These are phyloP conservation scores for Beauveria australis DNA, from an alignment of 2,329 filamentous ascomycete species.

Conservation along the genomic window DNA sequence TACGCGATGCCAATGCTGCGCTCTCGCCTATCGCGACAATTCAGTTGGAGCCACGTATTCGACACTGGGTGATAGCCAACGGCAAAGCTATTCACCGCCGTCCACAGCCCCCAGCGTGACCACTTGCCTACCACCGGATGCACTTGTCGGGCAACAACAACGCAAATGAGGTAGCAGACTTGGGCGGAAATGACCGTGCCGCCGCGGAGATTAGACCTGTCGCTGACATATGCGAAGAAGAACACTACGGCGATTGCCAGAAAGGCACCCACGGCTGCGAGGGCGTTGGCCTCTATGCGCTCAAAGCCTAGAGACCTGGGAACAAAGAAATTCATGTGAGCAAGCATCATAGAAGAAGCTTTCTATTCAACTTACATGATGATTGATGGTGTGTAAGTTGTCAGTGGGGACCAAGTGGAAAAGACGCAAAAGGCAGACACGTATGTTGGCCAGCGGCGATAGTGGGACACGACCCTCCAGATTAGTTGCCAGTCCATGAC, in stretches of 20 bases:
- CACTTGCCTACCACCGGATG: constrained; percentile 38
- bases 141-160: constrained; percentile 31
- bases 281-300: constrained; percentile 36
- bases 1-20: constrained; percentile 41
- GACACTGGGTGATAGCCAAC: constrained; percentile 46
- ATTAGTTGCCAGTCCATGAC: constrained; percentile 31
- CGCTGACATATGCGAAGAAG: constrained; percentile 39
- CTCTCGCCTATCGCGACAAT: constrained; percentile 37
- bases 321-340: no score
- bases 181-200: constrained; percentile 36
- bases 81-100: constrained; percentile 39
- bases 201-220: constrained; percentile 36
- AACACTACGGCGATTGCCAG: constrained; percentile 40
- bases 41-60: constrained; percentile 45
- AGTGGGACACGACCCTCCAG: constrained; percentile 35
- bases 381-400: constrained; percentile 42
- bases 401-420: constrained; percentile 43
- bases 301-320: constrained; percentile 31
- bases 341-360: not conserved
- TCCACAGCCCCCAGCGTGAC: constrained; percentile 43
- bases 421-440: constrained; percentile 42
- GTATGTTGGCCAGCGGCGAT: constrained; percentile 40
- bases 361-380: constrained; percentile 22
- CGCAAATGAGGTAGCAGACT: constrained; percentile 33
- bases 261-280: constrained; percentile 34